Evolutionary conservation across 148 eudicot genomes (phyloP).

Genomic region (Amaranthus cruentus): DNA sequence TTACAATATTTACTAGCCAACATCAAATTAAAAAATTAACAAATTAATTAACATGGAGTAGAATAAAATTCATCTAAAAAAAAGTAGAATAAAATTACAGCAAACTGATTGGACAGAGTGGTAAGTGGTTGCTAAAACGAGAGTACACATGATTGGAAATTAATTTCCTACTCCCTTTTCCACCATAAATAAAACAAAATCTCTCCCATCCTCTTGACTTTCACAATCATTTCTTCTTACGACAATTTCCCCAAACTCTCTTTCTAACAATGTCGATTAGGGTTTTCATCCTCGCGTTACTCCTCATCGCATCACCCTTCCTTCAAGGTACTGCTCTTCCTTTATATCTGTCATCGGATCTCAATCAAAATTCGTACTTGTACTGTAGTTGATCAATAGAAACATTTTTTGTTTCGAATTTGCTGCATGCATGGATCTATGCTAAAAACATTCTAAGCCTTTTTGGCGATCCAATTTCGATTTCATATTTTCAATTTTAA

Average conservation of each 20-base stretch:
- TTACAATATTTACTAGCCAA: too few species aligned
- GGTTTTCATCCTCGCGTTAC: constrained; percentile 55
- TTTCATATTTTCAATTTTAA: background rate
- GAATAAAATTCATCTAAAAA: too few species aligned
- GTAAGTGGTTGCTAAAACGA: too few species aligned
- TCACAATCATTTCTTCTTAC: background rate
- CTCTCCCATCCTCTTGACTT: constrained; percentile 6
- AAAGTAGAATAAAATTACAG: too few species aligned
- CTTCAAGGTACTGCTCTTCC: constrained; percentile 54
- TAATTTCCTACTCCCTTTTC: background rate
- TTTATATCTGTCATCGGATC: constrained; percentile 12
- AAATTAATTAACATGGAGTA: too few species aligned
- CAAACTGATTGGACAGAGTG: too few species aligned
- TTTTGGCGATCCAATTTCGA: background rate
- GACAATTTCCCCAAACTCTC: background rate
- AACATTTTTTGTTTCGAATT: background rate
- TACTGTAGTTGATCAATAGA: background rate
- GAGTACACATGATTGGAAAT: too few species aligned
- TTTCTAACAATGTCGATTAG: constrained; percentile 38
- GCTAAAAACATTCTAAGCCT: background rate
- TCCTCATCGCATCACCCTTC: constrained; percentile 58
- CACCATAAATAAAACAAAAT: constrained; percentile 1
- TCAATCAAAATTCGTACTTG: background rate
- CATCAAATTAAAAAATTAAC: too few species aligned
- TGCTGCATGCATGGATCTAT: constrained; percentile 18